Evolutionary conservation across 495 filamentous ascomycete species (phyloP), one percentile per base, ranked within the genome.

Genomic region (Friedmanniomyces simplex): DNA sequence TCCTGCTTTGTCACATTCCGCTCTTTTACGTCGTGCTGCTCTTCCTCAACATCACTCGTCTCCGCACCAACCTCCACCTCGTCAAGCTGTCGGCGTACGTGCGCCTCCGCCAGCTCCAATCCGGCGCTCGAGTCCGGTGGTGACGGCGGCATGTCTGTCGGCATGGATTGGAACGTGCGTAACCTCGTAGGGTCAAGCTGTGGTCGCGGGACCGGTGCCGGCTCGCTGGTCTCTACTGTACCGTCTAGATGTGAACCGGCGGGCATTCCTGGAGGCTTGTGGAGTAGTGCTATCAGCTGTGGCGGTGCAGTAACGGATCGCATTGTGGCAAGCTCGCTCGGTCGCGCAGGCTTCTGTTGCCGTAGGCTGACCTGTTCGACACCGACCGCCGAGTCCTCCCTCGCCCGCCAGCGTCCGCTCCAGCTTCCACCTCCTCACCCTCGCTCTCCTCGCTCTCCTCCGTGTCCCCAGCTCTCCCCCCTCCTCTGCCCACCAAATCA

Each of bases 161-260:
- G 61, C n/a, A 64, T 60, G 6, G 57, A 25, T 34, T 64, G 57
- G 18, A 64, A 53, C 0, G 55, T 52, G 24, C 61, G 56, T 13
- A 60, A 14, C 41, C 58, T 1, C 24, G 41, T 32, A 18, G 45
- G 52, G 43, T 46, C 16, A 18, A 52, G 43, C 28, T 22, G 56
- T 32, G 1, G 83, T 72, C 11, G 85, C 85, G 49, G 30, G 3
- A 37, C 13, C 14, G 20, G 2, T 11, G n/a, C 20, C 37, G 51
- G 16, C n/a, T 25, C 20, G 16, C 21, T 54, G 24, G 20, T 21
- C 34, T 55, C 43, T 34, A 21, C 18, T 16, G 47, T 18, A 1
- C 56, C 49, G 37, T 47, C 49, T 37, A 36, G 13, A 45, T 11
- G 11, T 11, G 32, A 25, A 12, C 3, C 6, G 4, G 25, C 20